A percentile compares a stretch with the other conserved stretches of the same genome.
These are phyloP conservation scores for Platanthera zijinensis DNA, from an alignment of 106 monocot species.

Conservation along the genomic window DNA sequence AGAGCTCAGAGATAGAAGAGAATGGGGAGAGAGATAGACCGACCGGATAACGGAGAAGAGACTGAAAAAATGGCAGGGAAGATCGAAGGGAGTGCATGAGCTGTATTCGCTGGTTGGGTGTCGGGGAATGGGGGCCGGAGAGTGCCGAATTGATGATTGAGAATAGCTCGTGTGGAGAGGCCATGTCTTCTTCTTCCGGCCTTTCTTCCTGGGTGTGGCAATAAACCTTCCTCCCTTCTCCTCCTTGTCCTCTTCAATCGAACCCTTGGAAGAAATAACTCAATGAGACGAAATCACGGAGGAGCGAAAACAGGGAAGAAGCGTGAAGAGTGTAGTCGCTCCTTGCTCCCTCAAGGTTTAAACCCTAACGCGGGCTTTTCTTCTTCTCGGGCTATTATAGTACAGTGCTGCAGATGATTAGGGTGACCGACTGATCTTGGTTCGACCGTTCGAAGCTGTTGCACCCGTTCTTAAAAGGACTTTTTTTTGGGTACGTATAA, in stretches of 20 bases:
- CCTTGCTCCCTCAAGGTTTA: neutral
- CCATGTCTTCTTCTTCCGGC: constrained; percentile 17
- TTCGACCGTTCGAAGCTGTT: no score
- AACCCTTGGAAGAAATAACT: neutral
- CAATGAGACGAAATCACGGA: neutral
- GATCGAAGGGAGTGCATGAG: constrained; percentile 73
- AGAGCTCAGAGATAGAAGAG: neutral
- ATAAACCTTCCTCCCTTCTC: neutral
- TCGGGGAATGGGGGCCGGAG: constrained; percentile 56
- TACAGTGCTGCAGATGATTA: no score
- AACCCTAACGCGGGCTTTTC: constrained; percentile 13
- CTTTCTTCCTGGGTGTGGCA: neutral
- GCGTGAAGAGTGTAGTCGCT: neutral
- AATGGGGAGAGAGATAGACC: neutral
- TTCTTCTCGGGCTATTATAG: neutral
- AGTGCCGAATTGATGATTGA: constrained; percentile 53
- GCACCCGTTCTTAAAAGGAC: no score
- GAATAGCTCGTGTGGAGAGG: constrained; percentile 53
- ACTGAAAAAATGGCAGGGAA: constrained; percentile 32
- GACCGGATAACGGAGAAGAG: constrained; percentile 60
- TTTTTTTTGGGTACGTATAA: no score
- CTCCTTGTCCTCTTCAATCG: neutral
- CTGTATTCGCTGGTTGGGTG: constrained; percentile 66
- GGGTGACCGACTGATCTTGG: no score
- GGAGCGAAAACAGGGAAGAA: neutral